Evolutionary conservation across 352 stramenopile species (phyloP), one percentile per base, ranked within the genome.

Genomic region (Phytophthora chlamydospora): DNA sequence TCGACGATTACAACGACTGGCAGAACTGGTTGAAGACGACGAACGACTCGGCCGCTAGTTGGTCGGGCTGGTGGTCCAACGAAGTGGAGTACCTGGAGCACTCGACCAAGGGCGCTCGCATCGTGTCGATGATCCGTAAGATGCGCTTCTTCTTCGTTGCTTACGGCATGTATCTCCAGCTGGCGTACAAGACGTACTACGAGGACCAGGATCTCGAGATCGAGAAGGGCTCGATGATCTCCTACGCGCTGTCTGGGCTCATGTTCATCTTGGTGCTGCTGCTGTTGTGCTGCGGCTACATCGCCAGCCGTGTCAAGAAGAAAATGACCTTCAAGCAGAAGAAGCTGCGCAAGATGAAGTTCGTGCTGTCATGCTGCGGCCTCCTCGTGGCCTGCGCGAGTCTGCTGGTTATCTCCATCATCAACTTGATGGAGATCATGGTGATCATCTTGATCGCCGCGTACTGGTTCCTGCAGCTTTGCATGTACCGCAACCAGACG

Each of bases 1-100:
- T 91, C 29, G 82, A 92, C 8, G 97, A 99, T 75, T 99, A 90
- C 72, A 90, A 79, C 47, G 84, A 95, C 58, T 99, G 95, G 88
- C 85, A 98, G 36, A 88, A 93, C 54, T 99, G 96, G 97, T 93
- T 99, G 61, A 78, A 71, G 21, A 94, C 86, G 34, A 91, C 85
- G 24, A 95, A 96, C 35, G 88, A 96, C 56, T 93, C 85, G 19
- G 80, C 85, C 1, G 79, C 89, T 27, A 94, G 85, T 80, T 96
- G 88, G 88, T 89, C 87, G 24, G 88, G 88, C 35, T 96, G 88
- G 88, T 96, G 85, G 85, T 87, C 79, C n/a, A 89, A 82, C 42
- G 88, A 96, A 47, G 41, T 92, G 8, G 80, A 87, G 42, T 93
- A 91, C 55, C 53, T 95, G 19, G 88, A 96, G 63, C 84, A 93